Conservation (phyloP, 495 filamentous ascomycete genomes). For the Rhypophila decipiens region DNA sequence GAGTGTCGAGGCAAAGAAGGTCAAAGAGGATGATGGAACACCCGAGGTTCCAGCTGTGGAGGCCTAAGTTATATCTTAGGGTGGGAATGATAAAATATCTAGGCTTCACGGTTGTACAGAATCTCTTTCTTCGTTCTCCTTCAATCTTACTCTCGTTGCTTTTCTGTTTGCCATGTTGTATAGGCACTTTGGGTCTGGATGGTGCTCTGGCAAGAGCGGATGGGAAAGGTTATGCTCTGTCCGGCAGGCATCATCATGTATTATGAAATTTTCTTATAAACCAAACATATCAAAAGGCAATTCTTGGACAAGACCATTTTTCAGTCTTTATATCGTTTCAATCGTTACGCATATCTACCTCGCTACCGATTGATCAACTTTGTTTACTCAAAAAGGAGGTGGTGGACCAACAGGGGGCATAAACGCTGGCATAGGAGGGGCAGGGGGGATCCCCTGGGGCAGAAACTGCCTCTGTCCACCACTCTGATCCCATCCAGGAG, state of each 20-base stretch:
- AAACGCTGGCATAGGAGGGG: background rate
- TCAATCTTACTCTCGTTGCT: too few relatives aligned
- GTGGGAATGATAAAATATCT: too few relatives aligned
- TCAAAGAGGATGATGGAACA: conserved; percentile 7
- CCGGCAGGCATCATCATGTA: background rate
- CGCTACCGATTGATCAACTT: too few relatives aligned
- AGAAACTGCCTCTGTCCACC: background rate
- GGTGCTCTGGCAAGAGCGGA: too few relatives aligned
- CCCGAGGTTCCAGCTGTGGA: too few relatives aligned
- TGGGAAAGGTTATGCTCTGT: background rate
- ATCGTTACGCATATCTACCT: too few relatives aligned
- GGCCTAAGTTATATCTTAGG: too few relatives aligned
- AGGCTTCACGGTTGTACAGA: too few relatives aligned
- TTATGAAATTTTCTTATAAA: background rate
- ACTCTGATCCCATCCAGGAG: background rate
- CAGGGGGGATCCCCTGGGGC: background rate
- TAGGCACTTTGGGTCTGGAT: too few relatives aligned
- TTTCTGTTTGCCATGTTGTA: too few relatives aligned
- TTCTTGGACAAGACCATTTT: background rate
- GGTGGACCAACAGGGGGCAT: background rate
- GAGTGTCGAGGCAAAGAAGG: conserved; percentile 42
- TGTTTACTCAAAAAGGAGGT: background rate
- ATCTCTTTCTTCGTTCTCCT: too few relatives aligned
- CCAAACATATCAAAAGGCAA: too few relatives aligned
- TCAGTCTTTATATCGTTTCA: background rate